Conservation (phyloP, 331 rosid species). For the Spiraea crenata region DNA sequence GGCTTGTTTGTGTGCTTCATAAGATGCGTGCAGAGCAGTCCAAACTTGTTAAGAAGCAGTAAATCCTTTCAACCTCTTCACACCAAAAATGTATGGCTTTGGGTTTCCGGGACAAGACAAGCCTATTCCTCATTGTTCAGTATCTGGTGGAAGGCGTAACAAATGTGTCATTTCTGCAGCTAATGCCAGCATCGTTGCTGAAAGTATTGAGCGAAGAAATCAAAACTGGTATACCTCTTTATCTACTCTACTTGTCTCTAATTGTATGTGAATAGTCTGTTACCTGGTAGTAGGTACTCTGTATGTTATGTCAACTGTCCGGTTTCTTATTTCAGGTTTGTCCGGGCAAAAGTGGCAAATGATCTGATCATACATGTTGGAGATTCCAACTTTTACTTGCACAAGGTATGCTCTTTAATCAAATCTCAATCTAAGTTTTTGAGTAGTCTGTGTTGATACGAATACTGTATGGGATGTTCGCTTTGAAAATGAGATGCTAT, state of each 20-base stretch:
- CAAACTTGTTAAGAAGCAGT: background rate
- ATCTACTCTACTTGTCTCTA: background rate
- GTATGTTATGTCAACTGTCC: background rate
- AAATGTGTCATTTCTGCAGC: conserved; percentile 43
- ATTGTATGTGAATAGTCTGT: background rate
- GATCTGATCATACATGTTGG: conserved; percentile 68
- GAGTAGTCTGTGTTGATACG: background rate
- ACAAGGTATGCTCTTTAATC: conserved; percentile 49
- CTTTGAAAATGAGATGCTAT: background rate
- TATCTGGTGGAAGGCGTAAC: conserved; percentile 34
- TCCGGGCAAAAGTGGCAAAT: conserved; percentile 33
- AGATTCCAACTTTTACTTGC: conserved; percentile 67
- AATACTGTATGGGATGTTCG: background rate
- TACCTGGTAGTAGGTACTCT: background rate
- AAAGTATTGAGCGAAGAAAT: conserved; percentile 48
- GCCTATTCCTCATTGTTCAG: conserved; percentile 24
- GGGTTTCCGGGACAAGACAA: conserved; percentile 28
- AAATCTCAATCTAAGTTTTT: no score
- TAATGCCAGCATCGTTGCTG: conserved; percentile 45
- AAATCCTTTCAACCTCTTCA: conserved; percentile 1
- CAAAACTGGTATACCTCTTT: conserved; percentile 47
- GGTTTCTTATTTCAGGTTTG: conserved; percentile 50
- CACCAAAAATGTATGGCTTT: conserved; percentile 23
- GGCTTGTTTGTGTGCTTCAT: background rate
- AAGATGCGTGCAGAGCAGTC: background rate